Evolutionary conservation across 495 filamentous ascomycete species (phyloP).

Genomic region (Annulohypoxylon nitens): DNA sequence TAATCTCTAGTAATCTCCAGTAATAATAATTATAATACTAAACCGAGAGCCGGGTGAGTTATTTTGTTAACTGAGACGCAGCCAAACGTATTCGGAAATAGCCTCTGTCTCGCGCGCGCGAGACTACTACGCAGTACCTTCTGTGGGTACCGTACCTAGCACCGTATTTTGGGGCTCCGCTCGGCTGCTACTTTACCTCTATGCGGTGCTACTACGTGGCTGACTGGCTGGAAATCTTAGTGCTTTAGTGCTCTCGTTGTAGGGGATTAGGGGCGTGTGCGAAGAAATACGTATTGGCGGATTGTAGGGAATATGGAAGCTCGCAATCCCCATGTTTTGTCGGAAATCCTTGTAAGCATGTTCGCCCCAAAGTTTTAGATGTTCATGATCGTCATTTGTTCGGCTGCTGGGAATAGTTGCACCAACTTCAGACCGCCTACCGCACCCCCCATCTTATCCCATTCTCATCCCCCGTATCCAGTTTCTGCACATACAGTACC

Average conservation of each 20-base stretch:
- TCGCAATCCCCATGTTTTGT: conserved; percentile 10
- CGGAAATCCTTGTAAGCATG: conserved; percentile 25
- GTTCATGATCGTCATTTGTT: conserved; percentile 38
- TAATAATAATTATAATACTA: conserved; percentile 35
- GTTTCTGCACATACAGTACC: not conserved
- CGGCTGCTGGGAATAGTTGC: conserved; percentile 38
- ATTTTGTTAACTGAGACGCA: conserved; percentile 44
- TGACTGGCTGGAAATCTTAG: not conserved
- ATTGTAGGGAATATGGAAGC: conserved; percentile 20
- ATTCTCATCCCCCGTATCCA: not conserved
- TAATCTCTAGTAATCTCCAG: conserved; percentile 25
- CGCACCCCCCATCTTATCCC: not conserved
- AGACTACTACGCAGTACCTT: not conserved
- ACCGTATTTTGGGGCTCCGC: conserved; percentile 33
- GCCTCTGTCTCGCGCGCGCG: conserved; percentile 14
- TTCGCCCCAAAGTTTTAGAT: conserved; percentile 7
- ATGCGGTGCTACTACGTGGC: conserved; percentile 29
- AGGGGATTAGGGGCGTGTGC: not conserved
- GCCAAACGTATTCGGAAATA: conserved; percentile 38
- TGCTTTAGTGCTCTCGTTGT: not conserved
- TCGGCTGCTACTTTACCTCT: conserved; percentile 29
- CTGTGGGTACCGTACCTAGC: conserved; percentile 5
- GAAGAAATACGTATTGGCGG: not conserved
- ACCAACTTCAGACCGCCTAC: conserved; percentile 29
- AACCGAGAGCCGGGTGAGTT: conserved; percentile 34